Evolutionary conservation across 2,329 filamentous ascomycete genomes (phyloP).

Genomic region (Monilinia polystroma): DNA sequence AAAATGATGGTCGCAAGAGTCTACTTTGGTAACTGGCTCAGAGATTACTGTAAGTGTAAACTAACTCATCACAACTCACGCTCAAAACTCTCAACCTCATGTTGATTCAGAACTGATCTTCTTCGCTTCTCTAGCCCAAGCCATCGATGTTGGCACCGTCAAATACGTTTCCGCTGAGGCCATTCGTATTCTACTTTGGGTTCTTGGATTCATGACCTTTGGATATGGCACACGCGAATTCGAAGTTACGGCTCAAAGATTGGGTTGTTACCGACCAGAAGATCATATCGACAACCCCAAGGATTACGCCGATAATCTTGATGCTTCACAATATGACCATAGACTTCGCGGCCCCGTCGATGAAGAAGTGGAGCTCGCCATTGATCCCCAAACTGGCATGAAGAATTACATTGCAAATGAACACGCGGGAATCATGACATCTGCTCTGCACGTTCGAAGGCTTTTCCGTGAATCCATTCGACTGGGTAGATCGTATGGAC

Average conservation of each 20-base stretch:
- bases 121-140: constrained; percentile 55
- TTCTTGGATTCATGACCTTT: constrained; percentile 87
- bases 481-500: constrained; percentile 72
- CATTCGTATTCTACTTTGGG: constrained; percentile 83
- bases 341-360: constrained; percentile 81
- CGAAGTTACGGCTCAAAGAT: constrained; percentile 74
- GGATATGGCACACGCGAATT: constrained; percentile 82
- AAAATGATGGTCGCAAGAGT: constrained; percentile 85
- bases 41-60: constrained; percentile 65
- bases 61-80: background rate
- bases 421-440: constrained; percentile 73
- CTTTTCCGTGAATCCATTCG: constrained; percentile 74
- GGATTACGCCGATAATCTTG: constrained; percentile 84
- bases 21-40: constrained; percentile 96
- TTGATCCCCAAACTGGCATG: constrained; percentile 74
- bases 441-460: constrained; percentile 70
- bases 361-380: constrained; percentile 71
- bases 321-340: constrained; percentile 78
- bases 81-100: background rate
- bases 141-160: constrained; percentile 87
- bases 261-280: constrained; percentile 78
- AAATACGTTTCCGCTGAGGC: constrained; percentile 89
- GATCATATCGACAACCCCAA: constrained; percentile 80
- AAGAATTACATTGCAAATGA: constrained; percentile 97
- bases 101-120: background rate